Evolutionary conservation across 169 alveolate species (phyloP).

Genomic region (Plasmodium vivax): DNA sequence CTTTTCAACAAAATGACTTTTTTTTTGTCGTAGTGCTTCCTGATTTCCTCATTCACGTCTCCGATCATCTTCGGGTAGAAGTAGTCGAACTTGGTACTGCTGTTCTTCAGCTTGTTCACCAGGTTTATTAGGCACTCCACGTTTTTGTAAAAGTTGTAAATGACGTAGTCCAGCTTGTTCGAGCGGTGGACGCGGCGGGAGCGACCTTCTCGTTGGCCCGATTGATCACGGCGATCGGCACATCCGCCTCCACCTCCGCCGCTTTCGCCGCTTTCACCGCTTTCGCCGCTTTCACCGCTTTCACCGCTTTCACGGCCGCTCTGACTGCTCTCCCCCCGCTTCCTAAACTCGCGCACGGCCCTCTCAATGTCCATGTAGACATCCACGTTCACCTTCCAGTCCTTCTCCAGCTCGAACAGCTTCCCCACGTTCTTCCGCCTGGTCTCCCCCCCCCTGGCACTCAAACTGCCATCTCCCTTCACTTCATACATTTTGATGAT

Average conservation of each 20-base stretch:
- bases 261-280: background rate
- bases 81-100: slow-evolving; percentile 63
- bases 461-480: background rate
- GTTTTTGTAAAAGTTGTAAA: slow-evolving; percentile 60
- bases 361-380: slow-evolving; percentile 46
- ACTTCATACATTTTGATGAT: slow-evolving; percentile 58
- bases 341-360: slow-evolving; percentile 14
- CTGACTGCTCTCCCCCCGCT: background rate
- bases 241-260: background rate
- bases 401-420: slow-evolving; percentile 55
- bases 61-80: slow-evolving; percentile 88
- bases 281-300: background rate
- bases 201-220: background rate
- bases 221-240: background rate
- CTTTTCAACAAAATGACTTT: slow-evolving; percentile 84
- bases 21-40: slow-evolving; percentile 87
- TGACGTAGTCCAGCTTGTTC: slow-evolving; percentile 38
- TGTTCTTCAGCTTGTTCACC: slow-evolving; percentile 32
- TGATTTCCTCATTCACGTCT: slow-evolving; percentile 84
- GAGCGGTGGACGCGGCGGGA: background rate
- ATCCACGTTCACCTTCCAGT: slow-evolving; percentile 42
- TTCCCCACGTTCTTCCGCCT: slow-evolving; percentile 10
- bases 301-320: background rate
- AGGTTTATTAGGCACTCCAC: slow-evolving; percentile 54
- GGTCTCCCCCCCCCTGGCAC: background rate